Base-by-base conservation (phyloP, 2,329 filamentous ascomycete genomes). In the Rhinocladiella mackenziei region DNA sequence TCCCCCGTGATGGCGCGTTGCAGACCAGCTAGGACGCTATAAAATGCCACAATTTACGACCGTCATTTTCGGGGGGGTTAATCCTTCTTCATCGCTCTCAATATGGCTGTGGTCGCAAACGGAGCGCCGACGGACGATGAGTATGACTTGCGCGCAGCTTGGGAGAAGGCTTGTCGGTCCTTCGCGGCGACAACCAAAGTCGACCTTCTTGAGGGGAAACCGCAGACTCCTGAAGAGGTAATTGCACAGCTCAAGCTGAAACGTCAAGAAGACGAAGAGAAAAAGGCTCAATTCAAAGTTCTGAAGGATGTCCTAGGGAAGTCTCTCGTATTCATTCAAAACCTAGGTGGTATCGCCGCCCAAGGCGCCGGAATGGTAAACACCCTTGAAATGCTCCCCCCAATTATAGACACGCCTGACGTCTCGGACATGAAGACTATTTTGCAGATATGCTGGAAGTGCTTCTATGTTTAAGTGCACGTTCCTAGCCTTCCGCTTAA, bases 131-230 rank as follows among this genome's bases (percentile, higher is more conserved):
- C 18, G 2, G 18, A 35, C 19, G 18, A 35, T 22, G 32, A 35
- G 2, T 35, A 22, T 13, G 32, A 35, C 13, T 19, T 35, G n/a
- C 32, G 4, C 5, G 32, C n/a, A 22, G 32, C 32, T 7, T 35
- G 32, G 32, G 32, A 35, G 8, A 20, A 35, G 17, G 32, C 32
- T n/a, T 35, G 32, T n/a, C 32, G 32, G 11, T 35, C 32, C 6
- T 35, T 35, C 18, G 32, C 32, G 17, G 17, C 32, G 9, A 35
- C 32, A 19, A 22, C 32, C 18, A 19, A 22, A 9, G 14, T 22
- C 18, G 17, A 35, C 22, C 32, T 35, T 4, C 18, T 22, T 19
- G 7, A 35, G 13, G 32, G 18, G 10, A 20, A 22, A 13, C 5
- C 17, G 7, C 32, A 22, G 14, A 35, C 17, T 13, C 32, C 32